A percentile compares a stretch with the other conserved stretches of the same genome.
phyloP scores from a whole-genome alignment of 2,329 filamentous ascomycete species.

The Claviceps digitariae region DNA sequence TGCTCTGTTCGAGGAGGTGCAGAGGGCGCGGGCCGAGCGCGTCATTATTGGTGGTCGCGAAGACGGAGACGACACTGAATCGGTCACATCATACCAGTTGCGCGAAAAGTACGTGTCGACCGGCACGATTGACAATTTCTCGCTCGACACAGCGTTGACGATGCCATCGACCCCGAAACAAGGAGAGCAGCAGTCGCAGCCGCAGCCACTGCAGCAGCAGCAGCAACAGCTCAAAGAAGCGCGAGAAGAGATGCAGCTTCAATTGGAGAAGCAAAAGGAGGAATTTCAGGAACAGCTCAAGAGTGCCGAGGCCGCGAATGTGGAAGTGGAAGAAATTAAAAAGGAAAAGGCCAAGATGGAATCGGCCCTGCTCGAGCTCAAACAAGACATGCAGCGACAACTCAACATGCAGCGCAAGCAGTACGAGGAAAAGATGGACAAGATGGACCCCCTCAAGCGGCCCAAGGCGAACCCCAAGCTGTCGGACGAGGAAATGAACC shows the following conservation, averaged over 20 bases:
- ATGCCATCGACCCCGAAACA: constrained; percentile 85
- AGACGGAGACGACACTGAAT: constrained; percentile 81
- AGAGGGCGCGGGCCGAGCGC: constrained; percentile 66
- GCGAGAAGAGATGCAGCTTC: constrained; percentile 69
- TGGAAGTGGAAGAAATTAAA: constrained; percentile 72
- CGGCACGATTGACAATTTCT: constrained; percentile 91
- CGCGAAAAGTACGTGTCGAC: constrained; percentile 94
- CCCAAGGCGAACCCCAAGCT: constrained; percentile 49
- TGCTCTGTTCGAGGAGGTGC: constrained; percentile 84
- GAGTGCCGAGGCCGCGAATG: constrained; percentile 56
- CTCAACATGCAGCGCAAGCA: constrained; percentile 70
- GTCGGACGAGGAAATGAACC: constrained; percentile 56
- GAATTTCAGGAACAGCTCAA: constrained; percentile 69
- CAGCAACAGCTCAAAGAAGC: constrained; percentile 44
- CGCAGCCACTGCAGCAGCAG: not conserved
- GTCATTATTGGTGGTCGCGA: constrained; percentile 56
- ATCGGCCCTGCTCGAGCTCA: constrained; percentile 60
- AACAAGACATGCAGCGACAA: constrained; percentile 80
- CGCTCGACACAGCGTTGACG: constrained; percentile 82
- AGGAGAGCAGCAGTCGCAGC: constrained; percentile 38
- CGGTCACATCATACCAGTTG: constrained; percentile 71
- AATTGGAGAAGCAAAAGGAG: constrained; percentile 73
- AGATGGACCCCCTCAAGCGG: constrained; percentile 52
- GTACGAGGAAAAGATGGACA: constrained; percentile 73
- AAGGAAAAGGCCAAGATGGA: constrained; percentile 80